Conservation (phyloP, 169 alveolate genomes). For the Plasmodium gallinaceum region DNA sequence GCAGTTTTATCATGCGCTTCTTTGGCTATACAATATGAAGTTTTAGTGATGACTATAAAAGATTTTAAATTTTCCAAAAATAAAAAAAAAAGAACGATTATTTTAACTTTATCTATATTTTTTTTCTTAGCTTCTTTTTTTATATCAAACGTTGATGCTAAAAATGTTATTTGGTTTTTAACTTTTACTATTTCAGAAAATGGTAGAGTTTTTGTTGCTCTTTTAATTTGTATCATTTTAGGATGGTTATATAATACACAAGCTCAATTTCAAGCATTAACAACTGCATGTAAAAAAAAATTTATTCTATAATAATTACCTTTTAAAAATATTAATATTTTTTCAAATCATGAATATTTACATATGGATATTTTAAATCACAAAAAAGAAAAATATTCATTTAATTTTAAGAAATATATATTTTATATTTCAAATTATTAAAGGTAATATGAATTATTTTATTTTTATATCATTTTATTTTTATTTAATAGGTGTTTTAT, state of each 20-base stretch:
- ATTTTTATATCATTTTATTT: neutral
- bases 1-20: conserved; percentile 80
- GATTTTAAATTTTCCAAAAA: conserved; percentile 53
- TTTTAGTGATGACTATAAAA: conserved; percentile 76
- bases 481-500: conserved; percentile 26
- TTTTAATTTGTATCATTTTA: conserved; percentile 32
- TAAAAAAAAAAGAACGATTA: conserved; percentile 42
- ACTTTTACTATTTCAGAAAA: conserved; percentile 85
- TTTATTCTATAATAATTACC: too few relatives aligned
- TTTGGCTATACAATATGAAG: conserved; percentile 85
- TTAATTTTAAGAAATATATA: too few relatives aligned
- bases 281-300: conserved; percentile 29
- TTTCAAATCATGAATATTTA: too few relatives aligned
- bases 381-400: too few relatives aligned
- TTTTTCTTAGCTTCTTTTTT: conserved; percentile 75
- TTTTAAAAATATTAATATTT: too few relatives aligned
- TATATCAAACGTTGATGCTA: conserved; percentile 73
- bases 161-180: conserved; percentile 83
- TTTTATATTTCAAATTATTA: too few relatives aligned
- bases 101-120: conserved; percentile 41
- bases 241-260: conserved; percentile 64
- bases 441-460: too few relatives aligned
- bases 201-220: conserved; percentile 82
- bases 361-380: too few relatives aligned
- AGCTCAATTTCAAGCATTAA: conserved; percentile 11